A percentile compares a stretch with the other conserved stretches of the same genome.
Conservation (phyloP, 1,139 yeast species). For the Diutina sp. region DNA sequence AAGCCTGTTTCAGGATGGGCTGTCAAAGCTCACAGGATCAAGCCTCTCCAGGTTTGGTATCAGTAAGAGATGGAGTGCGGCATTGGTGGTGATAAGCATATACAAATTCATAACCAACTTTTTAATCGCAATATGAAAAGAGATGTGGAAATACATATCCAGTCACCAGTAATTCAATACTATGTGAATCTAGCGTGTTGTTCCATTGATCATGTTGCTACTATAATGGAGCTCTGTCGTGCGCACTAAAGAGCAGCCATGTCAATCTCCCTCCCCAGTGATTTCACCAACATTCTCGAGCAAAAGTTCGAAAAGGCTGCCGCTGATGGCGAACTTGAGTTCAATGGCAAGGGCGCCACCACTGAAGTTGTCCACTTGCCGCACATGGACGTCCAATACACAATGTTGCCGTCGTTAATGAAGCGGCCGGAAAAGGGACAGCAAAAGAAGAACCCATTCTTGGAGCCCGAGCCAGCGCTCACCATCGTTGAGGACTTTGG, state of each 20-base stretch:
- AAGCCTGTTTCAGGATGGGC: background rate
- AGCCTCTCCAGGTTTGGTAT: background rate
- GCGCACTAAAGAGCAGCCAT: background rate
- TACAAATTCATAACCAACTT: background rate
- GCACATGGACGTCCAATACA: constrained; percentile 13
- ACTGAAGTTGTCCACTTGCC: constrained; percentile 4
- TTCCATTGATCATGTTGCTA: background rate
- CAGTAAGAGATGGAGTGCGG: background rate
- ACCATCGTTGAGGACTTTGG: constrained; percentile 43
- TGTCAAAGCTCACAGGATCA: background rate
- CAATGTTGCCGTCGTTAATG: constrained; percentile 28
- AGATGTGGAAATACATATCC: too few species aligned
- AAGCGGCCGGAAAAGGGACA: constrained; percentile 43
- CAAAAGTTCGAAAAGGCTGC: constrained; percentile 18
- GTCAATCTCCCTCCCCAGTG: background rate
- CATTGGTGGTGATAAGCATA: background rate
- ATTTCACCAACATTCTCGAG: constrained; percentile 12
- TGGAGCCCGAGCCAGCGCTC: constrained; percentile 65
- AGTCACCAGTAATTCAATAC: background rate
- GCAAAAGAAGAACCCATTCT: constrained; percentile 53
- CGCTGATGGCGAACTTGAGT: constrained; percentile 13
- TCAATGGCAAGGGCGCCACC: constrained; percentile 14
- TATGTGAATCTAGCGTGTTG: background rate
- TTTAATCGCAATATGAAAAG: too few species aligned
- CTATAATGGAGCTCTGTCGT: background rate